Conservation (phyloP, 2,329 filamentous ascomycete genomes). For the Calonectria fujianensis region DNA sequence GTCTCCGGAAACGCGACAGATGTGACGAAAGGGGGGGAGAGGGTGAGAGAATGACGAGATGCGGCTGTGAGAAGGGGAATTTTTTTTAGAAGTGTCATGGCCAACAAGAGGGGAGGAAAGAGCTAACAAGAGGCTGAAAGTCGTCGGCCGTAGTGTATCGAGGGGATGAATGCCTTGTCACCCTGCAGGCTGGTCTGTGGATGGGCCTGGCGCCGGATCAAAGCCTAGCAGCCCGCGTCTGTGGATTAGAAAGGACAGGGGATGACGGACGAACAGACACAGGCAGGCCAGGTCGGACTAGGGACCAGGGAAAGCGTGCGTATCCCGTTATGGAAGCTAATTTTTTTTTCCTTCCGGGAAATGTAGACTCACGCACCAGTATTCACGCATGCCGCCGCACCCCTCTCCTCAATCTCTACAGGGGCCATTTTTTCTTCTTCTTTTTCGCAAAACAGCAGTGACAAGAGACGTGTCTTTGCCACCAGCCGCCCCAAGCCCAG, state of each 20-base stretch:
- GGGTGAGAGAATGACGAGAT: not conserved
- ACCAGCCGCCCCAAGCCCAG: constrained; percentile 1
- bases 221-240: constrained; percentile 11
- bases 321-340: constrained; percentile 33
- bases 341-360: constrained; percentile 2
- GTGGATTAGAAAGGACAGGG: constrained; percentile 6
- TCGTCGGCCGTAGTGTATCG: constrained; percentile 14
- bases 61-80: too few relatives aligned
- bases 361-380: constrained; percentile 1
- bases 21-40: constrained; percentile 1
- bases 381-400: not conserved
- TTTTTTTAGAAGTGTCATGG: not conserved
- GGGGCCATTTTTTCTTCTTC: not conserved
- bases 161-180: constrained; percentile 27
- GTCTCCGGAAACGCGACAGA: constrained; percentile 25
- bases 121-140: constrained; percentile 1
- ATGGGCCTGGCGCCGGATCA: constrained; percentile 17
- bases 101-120: not conserved
- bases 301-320: constrained; percentile 28
- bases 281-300: constrained; percentile 16
- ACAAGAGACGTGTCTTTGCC: not conserved
- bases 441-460: not conserved
- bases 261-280: constrained; percentile 15
- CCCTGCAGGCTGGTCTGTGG: constrained; percentile 19
- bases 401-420: not conserved